These are phyloP conservation scores for Isoetes engelmannii DNA, from an alignment of 83 land plant species.

Conservation along the genomic window DNA sequence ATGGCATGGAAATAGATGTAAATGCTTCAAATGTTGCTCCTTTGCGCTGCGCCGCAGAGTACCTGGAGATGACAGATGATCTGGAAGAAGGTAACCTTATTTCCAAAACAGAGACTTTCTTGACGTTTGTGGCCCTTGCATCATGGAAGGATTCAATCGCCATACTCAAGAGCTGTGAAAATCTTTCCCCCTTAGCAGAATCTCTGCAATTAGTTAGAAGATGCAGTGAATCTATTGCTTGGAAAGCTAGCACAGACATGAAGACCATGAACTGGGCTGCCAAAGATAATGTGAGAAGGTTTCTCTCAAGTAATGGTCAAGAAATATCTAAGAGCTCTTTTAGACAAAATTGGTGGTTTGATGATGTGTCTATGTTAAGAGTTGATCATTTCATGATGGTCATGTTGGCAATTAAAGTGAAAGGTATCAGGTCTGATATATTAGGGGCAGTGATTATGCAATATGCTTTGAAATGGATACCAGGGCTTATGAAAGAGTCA, in stretches of 20 bases:
- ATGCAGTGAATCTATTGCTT: slow-evolving; percentile 87
- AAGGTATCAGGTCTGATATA: slow-evolving; percentile 80
- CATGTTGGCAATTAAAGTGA: slow-evolving; percentile 80
- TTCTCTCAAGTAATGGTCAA: slow-evolving; percentile 37
- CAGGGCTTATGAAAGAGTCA: slow-evolving; percentile 37
- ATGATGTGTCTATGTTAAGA: slow-evolving; percentile 57
- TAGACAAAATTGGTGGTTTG: slow-evolving; percentile 92
- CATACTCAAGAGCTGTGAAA: slow-evolving; percentile 65
- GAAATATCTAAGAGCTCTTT: slow-evolving; percentile 39
- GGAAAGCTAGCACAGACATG: slow-evolving; percentile 94
- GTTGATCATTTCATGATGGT: slow-evolving; percentile 73
- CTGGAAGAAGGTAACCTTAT: slow-evolving; percentile 84
- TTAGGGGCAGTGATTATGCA: slow-evolving; percentile 65
- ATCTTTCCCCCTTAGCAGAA: slow-evolving; percentile 76
- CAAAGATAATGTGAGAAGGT: slow-evolving; percentile 32
- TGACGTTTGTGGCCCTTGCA: slow-evolving; percentile 60
- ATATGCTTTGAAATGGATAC: slow-evolving; percentile 80
- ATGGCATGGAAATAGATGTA: slow-evolving; percentile 73
- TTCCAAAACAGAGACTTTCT: slow-evolving; percentile 79
- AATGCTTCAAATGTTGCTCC: slow-evolving; percentile 70
- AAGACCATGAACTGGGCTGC: slow-evolving; percentile 57
- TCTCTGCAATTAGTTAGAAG: slow-evolving; percentile 73
- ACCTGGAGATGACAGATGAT: slow-evolving; percentile 91
- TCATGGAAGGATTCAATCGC: slow-evolving; percentile 91
- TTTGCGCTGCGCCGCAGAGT: slow-evolving; percentile 87